A percentile compares a stretch with the other conserved stretches of the same genome.
Evolutionary conservation across 257 asterid species (phyloP).

Genomic region (Solanum commersonii): DNA sequence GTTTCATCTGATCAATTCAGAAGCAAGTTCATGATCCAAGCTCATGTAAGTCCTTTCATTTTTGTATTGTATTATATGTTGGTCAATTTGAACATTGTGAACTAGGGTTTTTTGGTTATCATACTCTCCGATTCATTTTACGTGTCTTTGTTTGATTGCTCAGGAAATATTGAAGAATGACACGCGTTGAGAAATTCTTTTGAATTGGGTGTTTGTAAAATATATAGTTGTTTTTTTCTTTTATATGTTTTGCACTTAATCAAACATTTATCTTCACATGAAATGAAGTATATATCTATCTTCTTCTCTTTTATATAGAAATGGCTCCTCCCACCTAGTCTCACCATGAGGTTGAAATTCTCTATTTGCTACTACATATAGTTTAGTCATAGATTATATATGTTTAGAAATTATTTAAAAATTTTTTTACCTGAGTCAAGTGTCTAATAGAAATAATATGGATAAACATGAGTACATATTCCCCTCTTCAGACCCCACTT

Average conservation of each 20-base stretch:
- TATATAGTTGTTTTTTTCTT: background rate
- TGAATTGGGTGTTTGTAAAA: background rate
- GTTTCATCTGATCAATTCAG: slow-evolving; percentile 20
- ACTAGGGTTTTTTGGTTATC: background rate
- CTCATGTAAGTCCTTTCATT: slow-evolving; percentile 8
- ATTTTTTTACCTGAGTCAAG: background rate
- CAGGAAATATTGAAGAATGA: background rate
- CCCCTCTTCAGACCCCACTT: background rate
- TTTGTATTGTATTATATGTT: background rate
- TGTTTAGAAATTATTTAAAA: background rate
- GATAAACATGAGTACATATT: background rate
- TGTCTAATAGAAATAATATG: too few species aligned
- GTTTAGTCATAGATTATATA: background rate
- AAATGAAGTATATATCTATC: background rate
- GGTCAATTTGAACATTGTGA: background rate
- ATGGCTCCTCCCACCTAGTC: background rate
- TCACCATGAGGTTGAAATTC: background rate
- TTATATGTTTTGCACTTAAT: background rate
- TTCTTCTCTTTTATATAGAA: too few species aligned
- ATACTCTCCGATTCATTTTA: background rate
- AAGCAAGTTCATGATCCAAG: slow-evolving; percentile 20
- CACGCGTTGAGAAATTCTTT: background rate
- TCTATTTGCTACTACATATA: background rate
- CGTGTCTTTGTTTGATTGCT: background rate
- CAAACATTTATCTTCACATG: background rate